A percentile compares a stretch with the other conserved stretches of the same genome.
Evolutionary conservation across 345 rosid genomes (phyloP).

Genomic region (Acer yangbiense): DNA sequence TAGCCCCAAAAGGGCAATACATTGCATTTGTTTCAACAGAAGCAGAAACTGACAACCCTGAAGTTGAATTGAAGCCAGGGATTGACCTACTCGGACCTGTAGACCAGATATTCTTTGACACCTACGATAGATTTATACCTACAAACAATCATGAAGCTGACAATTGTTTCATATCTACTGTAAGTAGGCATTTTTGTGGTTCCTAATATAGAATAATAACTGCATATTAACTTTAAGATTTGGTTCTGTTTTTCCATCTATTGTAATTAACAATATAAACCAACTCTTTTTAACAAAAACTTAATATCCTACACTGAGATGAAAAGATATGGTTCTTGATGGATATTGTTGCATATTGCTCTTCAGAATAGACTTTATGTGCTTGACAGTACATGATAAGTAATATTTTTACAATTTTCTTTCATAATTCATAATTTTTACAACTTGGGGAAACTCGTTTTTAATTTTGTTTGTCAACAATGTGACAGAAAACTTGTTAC

Average conservation of each 20-base stretch:
- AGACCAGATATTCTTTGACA: constrained; percentile 82
- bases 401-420: background rate
- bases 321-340: background rate
- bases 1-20: constrained; percentile 86
- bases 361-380: background rate
- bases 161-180: constrained; percentile 83
- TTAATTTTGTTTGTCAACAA: background rate
- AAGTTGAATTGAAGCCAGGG: constrained; percentile 85
- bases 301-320: background rate
- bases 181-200: constrained; percentile 30
- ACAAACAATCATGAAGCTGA: constrained; percentile 51
- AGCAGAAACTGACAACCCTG: constrained; percentile 85
- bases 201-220: background rate
- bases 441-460: background rate
- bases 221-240: background rate
- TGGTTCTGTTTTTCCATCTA: background rate
- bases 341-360: background rate
- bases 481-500: background rate
- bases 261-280: background rate
- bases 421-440: background rate
- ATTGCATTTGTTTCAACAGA: constrained; percentile 93
- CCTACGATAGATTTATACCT: constrained; percentile 78
- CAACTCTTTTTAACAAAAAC: background rate
- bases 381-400: background rate
- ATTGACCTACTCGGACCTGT: constrained; percentile 69